phyloP scores from a whole-genome alignment of 441 rosid species.

The Jatropha podagrica region DNA sequence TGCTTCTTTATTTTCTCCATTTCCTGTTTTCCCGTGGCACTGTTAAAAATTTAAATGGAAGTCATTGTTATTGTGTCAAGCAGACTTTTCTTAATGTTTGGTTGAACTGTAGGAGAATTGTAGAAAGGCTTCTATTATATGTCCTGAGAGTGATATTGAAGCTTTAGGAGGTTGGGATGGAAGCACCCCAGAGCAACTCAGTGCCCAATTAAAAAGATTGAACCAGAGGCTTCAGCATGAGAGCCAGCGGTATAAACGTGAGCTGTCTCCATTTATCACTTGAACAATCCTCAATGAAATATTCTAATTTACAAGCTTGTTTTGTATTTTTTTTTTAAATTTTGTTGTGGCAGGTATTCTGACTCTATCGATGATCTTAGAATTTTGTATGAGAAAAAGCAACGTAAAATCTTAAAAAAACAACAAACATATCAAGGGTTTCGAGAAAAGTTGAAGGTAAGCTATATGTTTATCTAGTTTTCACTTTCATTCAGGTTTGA shows the following conservation, averaged over 20 bases:
- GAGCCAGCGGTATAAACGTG: conserved; percentile 58
- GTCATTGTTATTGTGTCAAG: not conserved
- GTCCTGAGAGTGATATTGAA: conserved; percentile 87
- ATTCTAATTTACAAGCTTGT: conserved; percentile 5
- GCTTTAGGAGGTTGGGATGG: conserved; percentile 81
- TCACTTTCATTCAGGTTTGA: conserved; percentile 2
- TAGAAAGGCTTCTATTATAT: conserved; percentile 91
- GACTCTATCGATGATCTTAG: conserved; percentile 92
- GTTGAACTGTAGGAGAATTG: conserved; percentile 59
- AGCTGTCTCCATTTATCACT: conserved; percentile 17
- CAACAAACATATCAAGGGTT: conserved; percentile 48
- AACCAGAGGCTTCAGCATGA: conserved; percentile 76
- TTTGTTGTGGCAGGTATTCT: conserved; percentile 56
- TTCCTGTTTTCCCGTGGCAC: not conserved
- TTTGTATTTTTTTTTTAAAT: not conserved
- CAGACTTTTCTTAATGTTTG: not conserved
- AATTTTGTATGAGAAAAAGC: conserved; percentile 60
- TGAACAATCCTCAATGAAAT: conserved; percentile 4
- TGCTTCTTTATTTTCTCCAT: not conserved
- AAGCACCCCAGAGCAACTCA: conserved; percentile 82
- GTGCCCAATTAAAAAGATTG: conserved; percentile 64
- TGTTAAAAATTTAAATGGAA: not conserved
- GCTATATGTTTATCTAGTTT: conserved; percentile 8
- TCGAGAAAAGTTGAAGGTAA: conserved; percentile 70
- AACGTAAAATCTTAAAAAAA: conserved; percentile 63